Base-by-base conservation (phyloP, 805 yeast genomes). In the Ogataea sp. region DNA sequence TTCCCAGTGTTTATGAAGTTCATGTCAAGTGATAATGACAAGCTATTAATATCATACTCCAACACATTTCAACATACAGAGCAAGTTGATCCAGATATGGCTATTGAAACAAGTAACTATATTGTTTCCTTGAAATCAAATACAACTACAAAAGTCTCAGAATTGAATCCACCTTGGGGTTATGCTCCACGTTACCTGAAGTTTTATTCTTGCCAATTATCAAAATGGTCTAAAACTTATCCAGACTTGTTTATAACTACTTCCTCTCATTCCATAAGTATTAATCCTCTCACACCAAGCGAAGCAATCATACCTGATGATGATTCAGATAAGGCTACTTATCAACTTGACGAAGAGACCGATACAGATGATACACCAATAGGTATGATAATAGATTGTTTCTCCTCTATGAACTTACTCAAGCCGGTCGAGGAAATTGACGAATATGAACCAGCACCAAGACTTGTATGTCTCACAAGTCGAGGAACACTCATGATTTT, bases 281-380 rank as follows among this genome's bases (percentile, higher is more conserved):
- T 83, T 14, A 59, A 73, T 7, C 59, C 80, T 1, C 42, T 72
- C 20, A 65, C 75, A 2, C 48, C 61, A 1, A 36, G 47, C 0
- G 56, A 58, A 16, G 52, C 64, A 3, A 50, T 80, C 1, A 62
- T 62, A 24, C 79, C 79, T 8, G 57, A 71, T 3, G 83, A 82
- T 48, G 96, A 88, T 51, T 65, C 79, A 4, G 77, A 75, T 49
- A 68, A 83, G 37, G 95, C 95, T 0, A 70, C 76, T 20, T 63
- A 86, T 45, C 95, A 96, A 1, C 64, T 85, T 48, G 75, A 75
- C 51, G 80, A 75, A 8, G 79, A 67, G 2, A 64, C 80, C 1
- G 80, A 73, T 34, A 80, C 72, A 37, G 95, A 86, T 49, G 72
- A 83, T 13, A 71, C 82, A 7, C 78, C 90, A 0, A 62, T 83